Percentiles rank a stretch among this genome's conserved stretches.
Conservation (phyloP, 306 rosid species). For the Comarum palustre region DNA sequence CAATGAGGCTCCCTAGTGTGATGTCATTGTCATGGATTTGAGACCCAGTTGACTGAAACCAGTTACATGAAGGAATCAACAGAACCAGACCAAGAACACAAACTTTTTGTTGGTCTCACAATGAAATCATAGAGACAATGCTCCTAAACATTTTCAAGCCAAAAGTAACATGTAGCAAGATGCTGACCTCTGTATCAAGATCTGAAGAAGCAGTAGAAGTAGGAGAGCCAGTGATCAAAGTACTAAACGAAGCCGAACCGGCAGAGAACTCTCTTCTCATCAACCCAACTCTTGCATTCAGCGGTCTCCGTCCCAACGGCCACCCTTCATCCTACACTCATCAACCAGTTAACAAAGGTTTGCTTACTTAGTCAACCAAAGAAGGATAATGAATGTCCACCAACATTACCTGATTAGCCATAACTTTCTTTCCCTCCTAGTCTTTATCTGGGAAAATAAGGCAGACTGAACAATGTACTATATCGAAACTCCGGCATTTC, state of each 20-base stretch:
- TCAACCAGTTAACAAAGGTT: not conserved
- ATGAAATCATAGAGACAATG: slow-evolving; percentile 18
- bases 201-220: slow-evolving; percentile 51
- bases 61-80: not conserved
- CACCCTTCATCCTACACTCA: slow-evolving; percentile 71
- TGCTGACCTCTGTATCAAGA: slow-evolving; percentile 59
- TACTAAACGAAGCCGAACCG: slow-evolving; percentile 64
- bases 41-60: slow-evolving; percentile 37
- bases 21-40: slow-evolving; percentile 57
- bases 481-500: slow-evolving; percentile 22
- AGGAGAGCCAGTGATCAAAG: slow-evolving; percentile 55
- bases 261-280: slow-evolving; percentile 49
- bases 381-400: too few species aligned
- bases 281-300: slow-evolving; percentile 59
- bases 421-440: slow-evolving; percentile 10
- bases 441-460: not conserved
- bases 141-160: not conserved
- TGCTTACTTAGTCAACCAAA: too few species aligned
- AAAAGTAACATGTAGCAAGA: not conserved
- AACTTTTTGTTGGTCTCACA: not conserved
- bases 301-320: slow-evolving; percentile 77
- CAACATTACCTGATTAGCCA: slow-evolving; percentile 70
- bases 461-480: slow-evolving; percentile 11
- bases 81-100: not conserved
- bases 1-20: slow-evolving; percentile 62